Base-by-base conservation (phyloP, 1,284 basidiomycete species). In the Sporisorium scitamineum region DNA sequence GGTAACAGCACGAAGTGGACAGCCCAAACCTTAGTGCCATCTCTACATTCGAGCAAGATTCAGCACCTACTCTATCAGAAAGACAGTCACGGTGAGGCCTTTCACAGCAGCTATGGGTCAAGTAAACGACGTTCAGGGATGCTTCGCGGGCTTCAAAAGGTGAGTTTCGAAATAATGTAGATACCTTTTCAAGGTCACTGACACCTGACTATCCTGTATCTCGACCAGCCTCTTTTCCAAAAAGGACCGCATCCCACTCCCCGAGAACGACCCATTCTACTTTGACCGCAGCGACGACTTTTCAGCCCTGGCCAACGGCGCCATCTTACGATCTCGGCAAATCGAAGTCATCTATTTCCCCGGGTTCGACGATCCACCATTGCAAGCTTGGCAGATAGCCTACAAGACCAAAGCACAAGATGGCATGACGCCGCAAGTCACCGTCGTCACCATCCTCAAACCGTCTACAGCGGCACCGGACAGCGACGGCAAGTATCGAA, bases 231-330 rank as follows among this genome's bases (percentile, higher is more conserved):
- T 66, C 2, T 75, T 75, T 51, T 57, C 66, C 45, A 70, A 70
- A n/a, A 61, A 66, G 20, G 39, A 27, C 1, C 42, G 22, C n/a
- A 65, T 72, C 26, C 52, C 54, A 0, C 32, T 67, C 2, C 77
- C 77, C 1, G 39, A 16, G 2, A 45, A 78, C 26, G 82, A 82
- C 34, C 45, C 68, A 3, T 84, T 82, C 72, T 84, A 84, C 69
- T 48, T 34, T 16, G 50, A 52, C 2, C 66, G 71, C n/a, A 41
- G 56, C 18, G 27, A 42, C 24, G 42, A 56, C 42, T 78, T 76
- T 29, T 45, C 67, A 7, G 26, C 66, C 0, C 50, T 60, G 1
- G 29, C 52, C 24, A 59, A 61, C 24, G 82, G 82, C 26, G 55
- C 69, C 7, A 66, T 83, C 54, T 53, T 83, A 1, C 64, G 76